Percentiles rank a stretch among this genome's conserved stretches.
phyloP scores from a whole-genome alignment of 2,329 filamentous ascomycete species.

The Fusarium falciforme region DNA sequence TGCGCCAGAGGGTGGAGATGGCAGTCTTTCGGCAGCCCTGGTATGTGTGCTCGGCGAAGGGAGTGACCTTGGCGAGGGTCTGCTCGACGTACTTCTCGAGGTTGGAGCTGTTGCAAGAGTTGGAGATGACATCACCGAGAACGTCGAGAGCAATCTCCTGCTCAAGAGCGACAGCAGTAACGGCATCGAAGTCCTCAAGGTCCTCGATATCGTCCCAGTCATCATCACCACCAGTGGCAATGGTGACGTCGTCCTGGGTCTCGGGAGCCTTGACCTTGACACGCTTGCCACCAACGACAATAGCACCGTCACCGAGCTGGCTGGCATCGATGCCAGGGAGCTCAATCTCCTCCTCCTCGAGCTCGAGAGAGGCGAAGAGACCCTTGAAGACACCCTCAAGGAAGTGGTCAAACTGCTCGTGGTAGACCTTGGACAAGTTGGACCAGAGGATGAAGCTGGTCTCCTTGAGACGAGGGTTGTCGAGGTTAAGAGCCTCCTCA shows the following conservation, averaged over 20 bases:
- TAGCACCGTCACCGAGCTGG: conserved; percentile 79
- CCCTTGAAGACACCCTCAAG: conserved; percentile 81
- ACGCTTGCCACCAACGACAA: conserved; percentile 85
- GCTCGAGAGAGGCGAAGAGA: conserved; percentile 85
- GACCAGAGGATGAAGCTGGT: conserved; percentile 98
- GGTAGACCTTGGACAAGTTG: conserved; percentile 92
- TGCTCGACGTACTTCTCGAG: conserved; percentile 86
- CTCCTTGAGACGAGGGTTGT: conserved; percentile 91
- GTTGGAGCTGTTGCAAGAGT: conserved; percentile 81
- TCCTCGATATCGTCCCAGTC: conserved; percentile 75
- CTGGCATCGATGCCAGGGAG: conserved; percentile 68
- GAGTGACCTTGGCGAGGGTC: conserved; percentile 83
- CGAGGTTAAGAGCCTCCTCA: conserved; percentile 88
- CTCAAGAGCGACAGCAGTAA: conserved; percentile 91
- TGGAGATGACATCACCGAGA: conserved; percentile 89
- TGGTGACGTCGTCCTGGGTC: conserved; percentile 66
- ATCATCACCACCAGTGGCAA: conserved; percentile 66
- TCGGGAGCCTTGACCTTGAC: conserved; percentile 76
- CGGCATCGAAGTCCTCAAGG: conserved; percentile 84
- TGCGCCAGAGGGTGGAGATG: conserved; percentile 90
- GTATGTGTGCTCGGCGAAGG: conserved; percentile 87
- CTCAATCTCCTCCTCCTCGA: conserved; percentile 89
- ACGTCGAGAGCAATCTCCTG: conserved; percentile 98
- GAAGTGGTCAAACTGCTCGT: conserved; percentile 83
- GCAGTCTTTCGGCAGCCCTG: conserved; percentile 94